phyloP scores from a whole-genome alignment of 2,329 filamentous ascomycete species.

The Botryotinia calthae region DNA sequence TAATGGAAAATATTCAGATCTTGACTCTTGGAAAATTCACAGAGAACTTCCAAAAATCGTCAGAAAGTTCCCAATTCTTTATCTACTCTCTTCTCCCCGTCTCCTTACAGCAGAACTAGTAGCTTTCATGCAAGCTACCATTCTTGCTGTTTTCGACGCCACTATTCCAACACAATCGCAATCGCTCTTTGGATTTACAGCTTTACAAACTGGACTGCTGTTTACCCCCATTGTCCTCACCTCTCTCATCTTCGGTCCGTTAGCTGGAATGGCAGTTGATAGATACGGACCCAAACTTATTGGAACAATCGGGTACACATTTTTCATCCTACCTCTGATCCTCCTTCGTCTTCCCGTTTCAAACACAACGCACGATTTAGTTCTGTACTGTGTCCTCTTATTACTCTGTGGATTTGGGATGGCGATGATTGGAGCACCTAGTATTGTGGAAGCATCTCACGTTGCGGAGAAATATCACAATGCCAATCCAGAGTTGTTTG shows the following conservation, averaged over 20 bases:
- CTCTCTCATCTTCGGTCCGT: conserved; percentile 39
- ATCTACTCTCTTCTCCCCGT: conserved; percentile 42
- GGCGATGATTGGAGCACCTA: conserved; percentile 52
- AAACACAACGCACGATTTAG: conserved; percentile 43
- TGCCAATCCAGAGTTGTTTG: conserved; percentile 55
- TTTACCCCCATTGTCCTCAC: conserved; percentile 43
- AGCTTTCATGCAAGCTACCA: conserved; percentile 45
- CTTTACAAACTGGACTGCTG: conserved; percentile 41
- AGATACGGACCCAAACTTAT: conserved; percentile 40
- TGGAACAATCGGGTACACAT: conserved; percentile 37
- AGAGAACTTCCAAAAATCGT: conserved; percentile 33
- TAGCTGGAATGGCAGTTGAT: conserved; percentile 42
- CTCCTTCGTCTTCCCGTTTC: conserved; percentile 45
- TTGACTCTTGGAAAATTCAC: conserved; percentile 5
- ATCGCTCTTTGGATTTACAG: conserved; percentile 41
- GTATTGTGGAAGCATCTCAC: conserved; percentile 55
- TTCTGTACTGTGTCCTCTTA: conserved; percentile 47
- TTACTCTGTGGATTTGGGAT: conserved; percentile 51
- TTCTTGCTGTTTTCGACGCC: conserved; percentile 42
- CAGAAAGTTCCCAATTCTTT: conserved; percentile 48
- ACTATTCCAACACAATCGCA: conserved; percentile 42
- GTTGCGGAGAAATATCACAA: conserved; percentile 55
- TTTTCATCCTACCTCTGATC: conserved; percentile 31
- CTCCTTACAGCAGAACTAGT: conserved; percentile 42
- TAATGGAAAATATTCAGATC: not conserved